Percentiles rank a stretch among this genome's conserved stretches.
phyloP scores from a whole-genome alignment of 495 filamentous ascomycete genomes.

The Sordaria brevicollis region DNA sequence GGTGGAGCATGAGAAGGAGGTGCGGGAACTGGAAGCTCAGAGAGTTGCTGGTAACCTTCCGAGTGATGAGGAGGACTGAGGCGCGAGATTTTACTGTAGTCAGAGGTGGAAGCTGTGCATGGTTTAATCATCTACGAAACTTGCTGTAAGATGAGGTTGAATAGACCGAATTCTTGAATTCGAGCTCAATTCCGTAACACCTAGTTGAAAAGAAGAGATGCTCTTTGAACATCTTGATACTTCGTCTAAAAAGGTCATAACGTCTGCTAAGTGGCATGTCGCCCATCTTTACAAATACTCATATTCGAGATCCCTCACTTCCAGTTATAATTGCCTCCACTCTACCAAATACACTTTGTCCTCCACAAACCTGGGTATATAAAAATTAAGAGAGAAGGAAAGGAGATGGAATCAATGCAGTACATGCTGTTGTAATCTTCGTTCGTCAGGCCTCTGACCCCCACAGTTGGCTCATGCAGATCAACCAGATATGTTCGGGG shows the following conservation, averaged over 20 bases:
- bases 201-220: background rate
- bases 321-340: background rate
- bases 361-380: background rate
- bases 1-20: background rate
- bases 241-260: constrained; percentile 3
- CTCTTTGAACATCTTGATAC: constrained; percentile 7
- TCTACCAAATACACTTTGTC: background rate
- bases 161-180: background rate
- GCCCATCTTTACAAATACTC: background rate
- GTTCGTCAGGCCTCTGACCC: background rate
- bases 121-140: background rate
- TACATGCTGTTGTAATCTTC: background rate
- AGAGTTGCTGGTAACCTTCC: no score
- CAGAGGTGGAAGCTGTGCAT: background rate
- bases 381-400: background rate
- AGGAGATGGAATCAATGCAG: background rate
- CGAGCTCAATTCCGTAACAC: background rate
- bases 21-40: background rate
- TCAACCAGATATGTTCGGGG: background rate
- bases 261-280: background rate
- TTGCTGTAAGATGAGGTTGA: background rate
- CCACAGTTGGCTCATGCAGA: background rate
- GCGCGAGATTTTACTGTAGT: background rate
- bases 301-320: background rate
- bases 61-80: background rate